These are phyloP conservation scores for Malassezia psittaci DNA, from an alignment of 1,284 basidiomycete species.

Conservation along the genomic window DNA sequence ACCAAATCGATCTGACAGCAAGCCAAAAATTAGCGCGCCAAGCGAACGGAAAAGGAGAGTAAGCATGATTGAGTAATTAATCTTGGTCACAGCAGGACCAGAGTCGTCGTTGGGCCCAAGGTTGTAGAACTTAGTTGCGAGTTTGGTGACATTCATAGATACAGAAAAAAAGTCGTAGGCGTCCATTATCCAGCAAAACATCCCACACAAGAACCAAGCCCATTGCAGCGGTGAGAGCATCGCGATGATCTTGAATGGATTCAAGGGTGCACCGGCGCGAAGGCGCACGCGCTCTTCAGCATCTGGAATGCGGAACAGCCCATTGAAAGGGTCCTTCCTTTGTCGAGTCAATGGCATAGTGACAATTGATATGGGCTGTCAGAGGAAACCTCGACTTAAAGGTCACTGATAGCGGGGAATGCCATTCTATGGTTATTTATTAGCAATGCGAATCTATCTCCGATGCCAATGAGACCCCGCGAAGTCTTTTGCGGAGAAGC, in stretches of 20 bases:
- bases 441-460: no score
- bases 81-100: constrained; percentile 2
- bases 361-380: no score
- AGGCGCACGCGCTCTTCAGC: constrained; percentile 31
- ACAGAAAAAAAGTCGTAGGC: constrained; percentile 44
- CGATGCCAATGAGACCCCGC: no score
- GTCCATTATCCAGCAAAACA: constrained; percentile 34
- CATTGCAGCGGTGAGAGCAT: constrained; percentile 34
- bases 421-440: no score
- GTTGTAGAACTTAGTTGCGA: background rate
- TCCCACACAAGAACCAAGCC: constrained; percentile 35
- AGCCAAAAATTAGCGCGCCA: constrained; percentile 70
- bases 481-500: no score
- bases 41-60: constrained; percentile 79
- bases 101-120: background rate
- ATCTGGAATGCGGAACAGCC: constrained; percentile 36
- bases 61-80: constrained; percentile 66
- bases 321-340: constrained; percentile 30
- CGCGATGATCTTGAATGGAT: constrained; percentile 34
- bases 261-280: constrained; percentile 34
- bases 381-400: no score
- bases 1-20: constrained; percentile 58
- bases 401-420: no score
- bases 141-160: constrained; percentile 26
- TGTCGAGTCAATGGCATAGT: no score